Conservation (phyloP, 495 filamentous ascomycete genomes). For the Penicillium simplicissimum region DNA sequence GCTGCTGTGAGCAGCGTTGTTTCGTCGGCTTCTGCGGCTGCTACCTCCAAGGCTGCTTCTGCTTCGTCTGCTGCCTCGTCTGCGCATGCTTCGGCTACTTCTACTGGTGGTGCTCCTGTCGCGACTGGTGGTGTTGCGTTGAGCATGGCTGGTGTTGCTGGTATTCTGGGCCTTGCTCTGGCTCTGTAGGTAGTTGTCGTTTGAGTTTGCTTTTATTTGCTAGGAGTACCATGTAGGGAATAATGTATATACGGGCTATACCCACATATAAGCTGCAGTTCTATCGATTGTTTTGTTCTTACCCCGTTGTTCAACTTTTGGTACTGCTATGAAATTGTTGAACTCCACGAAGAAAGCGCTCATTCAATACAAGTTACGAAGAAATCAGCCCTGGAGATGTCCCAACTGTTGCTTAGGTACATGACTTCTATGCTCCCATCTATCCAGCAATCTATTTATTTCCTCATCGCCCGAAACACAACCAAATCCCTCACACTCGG, state of each 20-base stretch:
- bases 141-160: slow-evolving; percentile 16
- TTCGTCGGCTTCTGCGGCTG: slow-evolving; percentile 1
- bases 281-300: background rate
- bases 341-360: no score
- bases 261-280: background rate
- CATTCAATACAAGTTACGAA: no score
- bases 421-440: no score
- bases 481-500: slow-evolving; percentile 3
- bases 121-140: slow-evolving; percentile 22
- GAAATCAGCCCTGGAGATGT: no score
- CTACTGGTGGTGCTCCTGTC: slow-evolving; percentile 16
- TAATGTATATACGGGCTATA: background rate
- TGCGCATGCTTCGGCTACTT: slow-evolving; percentile 10
- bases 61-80: slow-evolving; percentile 4
- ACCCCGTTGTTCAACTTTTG: background rate
- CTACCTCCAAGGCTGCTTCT: slow-evolving; percentile 7
- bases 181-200: slow-evolving; percentile 18
- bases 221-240: background rate
- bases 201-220: background rate
- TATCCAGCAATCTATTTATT: no score
- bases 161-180: slow-evolving; percentile 26
- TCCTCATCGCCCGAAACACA: slow-evolving; percentile 6
- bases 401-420: no score
- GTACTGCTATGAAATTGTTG: no score
- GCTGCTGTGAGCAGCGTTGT: background rate